A percentile compares a stretch with the other conserved stretches of the same genome.
phyloP scores from a whole-genome alignment of 257 asterid species.

The Apocynum venetum region DNA sequence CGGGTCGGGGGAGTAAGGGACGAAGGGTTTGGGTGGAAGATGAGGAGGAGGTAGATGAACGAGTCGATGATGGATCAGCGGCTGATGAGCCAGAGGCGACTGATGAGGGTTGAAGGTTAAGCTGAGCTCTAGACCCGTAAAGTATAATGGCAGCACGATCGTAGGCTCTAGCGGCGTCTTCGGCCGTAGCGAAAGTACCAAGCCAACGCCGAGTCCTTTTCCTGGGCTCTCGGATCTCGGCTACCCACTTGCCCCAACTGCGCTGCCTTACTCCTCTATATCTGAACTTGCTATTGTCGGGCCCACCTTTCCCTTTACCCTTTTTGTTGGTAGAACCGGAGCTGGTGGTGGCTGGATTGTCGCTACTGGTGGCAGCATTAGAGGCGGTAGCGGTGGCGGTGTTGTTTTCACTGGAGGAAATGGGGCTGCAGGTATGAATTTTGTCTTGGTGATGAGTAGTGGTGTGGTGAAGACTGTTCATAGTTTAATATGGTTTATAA shows the following conservation, averaged over 20 bases:
- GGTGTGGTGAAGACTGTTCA: conserved; percentile 44
- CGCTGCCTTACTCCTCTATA: conserved; percentile 87
- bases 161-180: conserved; percentile 96
- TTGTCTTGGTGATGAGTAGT: not conserved
- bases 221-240: conserved; percentile 92
- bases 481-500: conserved; percentile 43
- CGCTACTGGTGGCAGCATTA: conserved; percentile 15
- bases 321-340: conserved; percentile 13
- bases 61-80: conserved; percentile 30
- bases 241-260: conserved; percentile 99
- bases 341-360: conserved; percentile 9
- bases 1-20: conserved; percentile 74
- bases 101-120: conserved; percentile 59
- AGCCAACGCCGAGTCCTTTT: conserved; percentile 83
- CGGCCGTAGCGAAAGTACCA: conserved; percentile 88
- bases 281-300: conserved; percentile 72
- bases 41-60: conserved; percentile 27
- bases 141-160: conserved; percentile 86
- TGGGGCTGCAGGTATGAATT: not conserved
- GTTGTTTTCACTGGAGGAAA: not conserved
- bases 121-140: conserved; percentile 75
- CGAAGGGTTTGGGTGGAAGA: conserved; percentile 63
- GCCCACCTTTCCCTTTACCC: conserved; percentile 76
- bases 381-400: not conserved
- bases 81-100: not conserved